A percentile compares a stretch with the other conserved stretches of the same genome.
Evolutionary conservation across 2,329 filamentous ascomycete species (phyloP).

Genomic region (Ophiostoma fasciatum): DNA sequence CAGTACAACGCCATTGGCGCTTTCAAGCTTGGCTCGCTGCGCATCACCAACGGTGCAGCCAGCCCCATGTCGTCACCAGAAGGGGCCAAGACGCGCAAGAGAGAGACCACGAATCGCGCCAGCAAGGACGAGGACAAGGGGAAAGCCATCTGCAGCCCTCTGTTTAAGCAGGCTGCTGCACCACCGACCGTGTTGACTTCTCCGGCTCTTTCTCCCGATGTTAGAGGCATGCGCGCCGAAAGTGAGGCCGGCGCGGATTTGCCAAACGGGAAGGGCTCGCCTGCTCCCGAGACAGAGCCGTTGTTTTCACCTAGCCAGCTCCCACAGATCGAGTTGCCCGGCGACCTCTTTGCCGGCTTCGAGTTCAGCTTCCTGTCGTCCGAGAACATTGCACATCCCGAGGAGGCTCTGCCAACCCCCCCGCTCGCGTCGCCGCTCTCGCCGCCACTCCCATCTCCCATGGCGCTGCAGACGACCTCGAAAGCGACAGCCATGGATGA

Average conservation of each 20-base stretch:
- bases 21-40: conserved; percentile 46
- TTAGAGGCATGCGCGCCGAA: no score
- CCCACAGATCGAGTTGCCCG: conserved; percentile 4
- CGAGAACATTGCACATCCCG: no score
- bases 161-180: no score
- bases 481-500: conserved; percentile 34
- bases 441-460: no score
- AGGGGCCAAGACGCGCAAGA: not conserved
- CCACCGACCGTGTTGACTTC: no score
- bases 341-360: conserved; percentile 15
- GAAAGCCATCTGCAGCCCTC: no score
- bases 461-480: conserved; percentile 30
- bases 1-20: conserved; percentile 46
- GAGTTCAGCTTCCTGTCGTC: conserved; percentile 22
- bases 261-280: no score
- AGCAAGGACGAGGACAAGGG: not conserved
- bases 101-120: not conserved
- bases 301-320: no score
- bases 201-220: conserved; percentile 6
- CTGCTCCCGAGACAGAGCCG: not conserved
- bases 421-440: no score
- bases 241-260: no score
- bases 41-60: conserved; percentile 44
- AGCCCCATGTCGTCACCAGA: conserved; percentile 26
- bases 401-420: no score